Conservation (phyloP, 2,329 filamentous ascomycete genomes). For the Coniochaeta ligniaria region DNA sequence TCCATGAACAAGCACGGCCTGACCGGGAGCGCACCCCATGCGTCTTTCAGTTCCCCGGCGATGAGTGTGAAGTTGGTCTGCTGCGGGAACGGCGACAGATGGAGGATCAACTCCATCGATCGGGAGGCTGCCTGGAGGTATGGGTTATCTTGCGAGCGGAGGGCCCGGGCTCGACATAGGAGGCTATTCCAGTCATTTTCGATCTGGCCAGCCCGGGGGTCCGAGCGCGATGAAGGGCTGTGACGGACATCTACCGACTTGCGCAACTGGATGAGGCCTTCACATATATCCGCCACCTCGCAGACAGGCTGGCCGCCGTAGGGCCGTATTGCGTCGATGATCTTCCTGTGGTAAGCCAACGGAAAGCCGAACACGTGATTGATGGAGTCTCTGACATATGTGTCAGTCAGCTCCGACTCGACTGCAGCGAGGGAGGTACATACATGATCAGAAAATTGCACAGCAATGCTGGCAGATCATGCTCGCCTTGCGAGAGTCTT, state of each 20-base stretch:
- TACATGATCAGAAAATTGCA: conserved; percentile 5
- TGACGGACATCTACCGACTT: background rate
- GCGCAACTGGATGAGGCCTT: background rate
- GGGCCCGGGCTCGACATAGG: background rate
- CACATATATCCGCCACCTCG: background rate
- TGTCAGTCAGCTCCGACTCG: background rate
- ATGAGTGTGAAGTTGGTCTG: background rate
- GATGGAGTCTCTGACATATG: conserved; percentile 6
- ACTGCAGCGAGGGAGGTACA: background rate
- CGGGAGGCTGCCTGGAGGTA: conserved; percentile 5
- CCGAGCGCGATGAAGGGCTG: background rate
- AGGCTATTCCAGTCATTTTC: background rate
- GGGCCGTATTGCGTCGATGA: conserved; percentile 2
- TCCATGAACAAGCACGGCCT: conserved; percentile 1
- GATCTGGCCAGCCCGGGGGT: background rate
- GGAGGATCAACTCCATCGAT: conserved; percentile 14
- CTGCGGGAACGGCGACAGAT: conserved; percentile 9
- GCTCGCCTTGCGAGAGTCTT: conserved; percentile 4
- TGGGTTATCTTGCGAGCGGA: background rate
- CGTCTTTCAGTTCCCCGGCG: background rate
- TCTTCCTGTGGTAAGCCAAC: conserved; percentile 9
- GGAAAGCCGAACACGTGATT: conserved; percentile 10
- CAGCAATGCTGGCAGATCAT: conserved; percentile 4
- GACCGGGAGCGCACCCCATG: background rate
- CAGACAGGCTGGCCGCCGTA: background rate